A percentile compares a stretch with the other conserved stretches of the same genome.
Evolutionary conservation across 2,329 filamentous ascomycete species (phyloP).

Genomic region (Didymella lethalis): DNA sequence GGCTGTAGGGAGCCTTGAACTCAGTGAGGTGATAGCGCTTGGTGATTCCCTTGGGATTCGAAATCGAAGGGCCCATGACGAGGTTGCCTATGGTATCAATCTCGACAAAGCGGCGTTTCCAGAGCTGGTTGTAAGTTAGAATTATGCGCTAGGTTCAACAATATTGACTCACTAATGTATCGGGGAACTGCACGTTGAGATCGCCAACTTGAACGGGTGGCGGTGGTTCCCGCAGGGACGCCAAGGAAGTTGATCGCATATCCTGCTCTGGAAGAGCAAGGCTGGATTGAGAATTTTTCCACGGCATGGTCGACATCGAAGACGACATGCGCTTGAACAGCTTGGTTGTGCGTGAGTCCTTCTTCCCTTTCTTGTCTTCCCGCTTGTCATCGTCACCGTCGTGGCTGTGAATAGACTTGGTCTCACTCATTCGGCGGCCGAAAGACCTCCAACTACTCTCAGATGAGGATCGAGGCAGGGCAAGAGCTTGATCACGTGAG

Average conservation of each 20-base stretch:
- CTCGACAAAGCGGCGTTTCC: slow-evolving; percentile 91
- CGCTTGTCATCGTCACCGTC: slow-evolving; percentile 51
- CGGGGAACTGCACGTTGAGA: slow-evolving; percentile 96
- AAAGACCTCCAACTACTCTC: slow-evolving; percentile 51
- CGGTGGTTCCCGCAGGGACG: slow-evolving; percentile 52
- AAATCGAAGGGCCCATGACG: slow-evolving; percentile 75
- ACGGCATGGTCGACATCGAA: slow-evolving; percentile 63
- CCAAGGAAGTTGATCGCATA: slow-evolving; percentile 34
- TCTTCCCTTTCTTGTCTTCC: slow-evolving; percentile 60
- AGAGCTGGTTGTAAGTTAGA: slow-evolving; percentile 62
- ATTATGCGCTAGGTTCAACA: not conserved
- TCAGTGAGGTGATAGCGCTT: slow-evolving; percentile 88
- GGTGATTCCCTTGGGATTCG: slow-evolving; percentile 68
- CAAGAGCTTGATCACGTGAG: slow-evolving; percentile 40
- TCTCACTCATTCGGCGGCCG: slow-evolving; percentile 50
- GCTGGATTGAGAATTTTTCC: slow-evolving; percentile 56
- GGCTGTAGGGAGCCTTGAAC: slow-evolving; percentile 79
- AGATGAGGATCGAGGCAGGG: slow-evolving; percentile 50
- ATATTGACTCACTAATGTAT: slow-evolving; percentile 69
- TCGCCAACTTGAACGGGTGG: slow-evolving; percentile 79
- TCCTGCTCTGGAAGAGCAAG: slow-evolving; percentile 52
- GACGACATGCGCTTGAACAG: slow-evolving; percentile 72
- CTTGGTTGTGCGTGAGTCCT: slow-evolving; percentile 65
- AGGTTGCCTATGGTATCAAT: slow-evolving; percentile 86
- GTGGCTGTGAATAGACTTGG: slow-evolving; percentile 39